Conservation (phyloP, 306 rosid genomes). For the Delonix regia region DNA sequence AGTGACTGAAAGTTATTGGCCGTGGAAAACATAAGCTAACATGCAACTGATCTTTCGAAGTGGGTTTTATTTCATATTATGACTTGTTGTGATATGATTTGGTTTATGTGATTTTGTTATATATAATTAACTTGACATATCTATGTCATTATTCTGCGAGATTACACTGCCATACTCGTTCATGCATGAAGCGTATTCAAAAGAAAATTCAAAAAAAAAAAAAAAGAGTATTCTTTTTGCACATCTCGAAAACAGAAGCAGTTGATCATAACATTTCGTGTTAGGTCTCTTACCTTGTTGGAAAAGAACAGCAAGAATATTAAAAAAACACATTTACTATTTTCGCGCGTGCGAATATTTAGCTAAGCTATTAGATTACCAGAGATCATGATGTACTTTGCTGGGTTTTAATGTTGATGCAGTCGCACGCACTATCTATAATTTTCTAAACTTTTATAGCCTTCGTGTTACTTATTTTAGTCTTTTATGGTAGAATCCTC, state of each 20-base stretch:
- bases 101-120: not conserved
- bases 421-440: too few species aligned
- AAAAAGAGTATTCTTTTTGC: constrained; percentile 14
- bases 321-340: not conserved
- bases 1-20: not conserved
- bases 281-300: constrained; percentile 1
- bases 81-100: not conserved
- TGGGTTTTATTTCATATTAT: not conserved
- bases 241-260: constrained; percentile 13
- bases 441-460: not conserved
- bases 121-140: not conserved
- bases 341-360: not conserved
- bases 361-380: not conserved
- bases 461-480: not conserved
- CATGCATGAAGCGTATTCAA: constrained; percentile 7
- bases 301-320: constrained; percentile 7
- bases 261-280: constrained; percentile 2
- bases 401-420: not conserved
- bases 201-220: too few species aligned
- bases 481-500: not conserved
- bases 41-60: constrained; percentile 19
- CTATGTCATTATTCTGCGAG: not conserved
- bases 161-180: not conserved
- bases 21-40: constrained; percentile 16
- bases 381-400: not conserved